Conservation (phyloP, 2,329 filamentous ascomycete genomes). For the Trichoderma oligosporum region DNA sequence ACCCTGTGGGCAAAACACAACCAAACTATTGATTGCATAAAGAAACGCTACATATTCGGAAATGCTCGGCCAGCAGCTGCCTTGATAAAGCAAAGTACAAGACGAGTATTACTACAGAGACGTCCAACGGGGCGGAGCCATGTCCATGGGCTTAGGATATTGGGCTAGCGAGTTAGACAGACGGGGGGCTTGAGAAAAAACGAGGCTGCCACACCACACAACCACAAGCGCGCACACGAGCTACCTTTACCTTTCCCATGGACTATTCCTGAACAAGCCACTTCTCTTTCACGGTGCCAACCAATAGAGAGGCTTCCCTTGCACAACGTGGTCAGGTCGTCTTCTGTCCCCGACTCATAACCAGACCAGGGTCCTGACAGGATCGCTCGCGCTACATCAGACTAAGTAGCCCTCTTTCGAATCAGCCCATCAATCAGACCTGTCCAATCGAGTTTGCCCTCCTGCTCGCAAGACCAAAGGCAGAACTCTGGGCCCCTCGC, state of each 20-base stretch:
- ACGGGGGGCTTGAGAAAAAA: background rate
- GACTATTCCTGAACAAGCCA: background rate
- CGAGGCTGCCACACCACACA: conserved; percentile 9
- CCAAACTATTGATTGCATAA: too few species aligned
- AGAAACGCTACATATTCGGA: too few species aligned
- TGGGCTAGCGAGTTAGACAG: background rate
- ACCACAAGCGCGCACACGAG: background rate
- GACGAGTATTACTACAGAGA: too few species aligned
- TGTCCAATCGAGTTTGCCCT: conserved; percentile 11
- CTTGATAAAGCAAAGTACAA: too few species aligned
- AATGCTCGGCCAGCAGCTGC: background rate
- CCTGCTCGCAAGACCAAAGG: background rate
- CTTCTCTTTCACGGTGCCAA: conserved; percentile 11
- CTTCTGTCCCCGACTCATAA: conserved; percentile 3
- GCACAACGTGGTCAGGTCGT: conserved; percentile 9
- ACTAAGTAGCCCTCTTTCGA: conserved; percentile 10
- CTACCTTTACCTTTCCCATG: background rate
- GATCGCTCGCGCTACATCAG: background rate
- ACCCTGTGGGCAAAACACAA: too few species aligned
- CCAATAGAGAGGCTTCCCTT: conserved; percentile 4
- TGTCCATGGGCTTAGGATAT: background rate
- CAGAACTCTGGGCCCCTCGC: background rate
- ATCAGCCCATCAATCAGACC: background rate
- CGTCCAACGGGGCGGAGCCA: too few species aligned
- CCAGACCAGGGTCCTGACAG: background rate